Evolutionary conservation across 257 asterid genomes (phyloP), one percentile per base, ranked within the genome.

Genomic region (Eustoma russellianum): DNA sequence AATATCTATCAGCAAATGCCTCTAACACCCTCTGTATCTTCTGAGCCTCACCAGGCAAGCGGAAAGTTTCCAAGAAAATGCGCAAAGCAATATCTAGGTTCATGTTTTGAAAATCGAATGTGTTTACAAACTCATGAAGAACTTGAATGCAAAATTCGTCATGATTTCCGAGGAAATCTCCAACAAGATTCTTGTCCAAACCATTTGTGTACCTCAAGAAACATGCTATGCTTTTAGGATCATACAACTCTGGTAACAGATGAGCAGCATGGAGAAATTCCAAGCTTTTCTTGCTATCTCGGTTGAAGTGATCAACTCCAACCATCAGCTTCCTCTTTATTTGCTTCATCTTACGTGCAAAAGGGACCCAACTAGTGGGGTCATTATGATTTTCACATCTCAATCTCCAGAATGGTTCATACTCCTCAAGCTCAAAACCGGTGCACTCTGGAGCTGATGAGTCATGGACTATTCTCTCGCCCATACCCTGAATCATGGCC

Each of bases 11-110:
- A 13, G 98, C 67, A 76, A 90, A 90, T 61, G 98, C 96, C 74
- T 90, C 98, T 33, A 90, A 85, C 53, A 80, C 98, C 75, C 96
- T 82, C 56, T 81, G 96, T 65, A 90, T 90, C 77, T 90, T 90
- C 74, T 90, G 98, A 63, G 98, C 86, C 49, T 90, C 98, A 53
- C 98, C 96, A 48, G 98, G 98, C 72, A 90, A 67, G 72, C 93
- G 70, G 69, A 90, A 90, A 34, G 96, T 84, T 65, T 86, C 96
- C 79, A 90, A 73, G 71, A 90, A 82, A 58, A 86, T 70, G 41
- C 96, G 91, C 74, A 90, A 66, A 34, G 98, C 98, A 60, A 75
- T 78, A 64, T 90, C 96, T 72, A 86, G 73, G 70, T 80, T 90
- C 86, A 82, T 80, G 68, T 62, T 67, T 58, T 62, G 79, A 56